phyloP scores from a whole-genome alignment of 805 yeast genomes.

The Millerozyma miso region DNA sequence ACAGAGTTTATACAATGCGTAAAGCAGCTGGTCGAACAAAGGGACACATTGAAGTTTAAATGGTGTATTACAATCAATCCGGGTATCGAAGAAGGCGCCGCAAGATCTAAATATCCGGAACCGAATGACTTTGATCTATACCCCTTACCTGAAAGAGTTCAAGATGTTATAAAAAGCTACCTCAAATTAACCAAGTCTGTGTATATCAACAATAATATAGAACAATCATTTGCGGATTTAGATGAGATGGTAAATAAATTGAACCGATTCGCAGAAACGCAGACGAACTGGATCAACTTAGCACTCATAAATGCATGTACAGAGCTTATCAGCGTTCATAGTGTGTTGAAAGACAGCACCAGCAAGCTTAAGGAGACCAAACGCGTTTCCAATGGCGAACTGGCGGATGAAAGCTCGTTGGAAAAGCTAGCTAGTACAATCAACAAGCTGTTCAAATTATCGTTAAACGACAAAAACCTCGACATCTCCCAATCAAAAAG shows the following conservation, averaged over 20 bases:
- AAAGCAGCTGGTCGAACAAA: conserved; percentile 13
- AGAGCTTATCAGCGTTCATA: conserved; percentile 38
- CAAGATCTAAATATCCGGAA: conserved; percentile 27
- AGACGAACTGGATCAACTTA: conserved; percentile 49
- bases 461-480: conserved; percentile 74
- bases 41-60: conserved; percentile 16
- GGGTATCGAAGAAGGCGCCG: conserved; percentile 23
- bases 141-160: conserved; percentile 33
- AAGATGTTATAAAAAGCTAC: conserved; percentile 28
- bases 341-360: conserved; percentile 27
- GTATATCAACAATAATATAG: conserved; percentile 28
- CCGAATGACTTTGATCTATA: conserved; percentile 40
- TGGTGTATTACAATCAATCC: conserved; percentile 34
- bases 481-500: conserved; percentile 47
- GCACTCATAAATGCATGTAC: conserved; percentile 39
- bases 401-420: conserved; percentile 20
- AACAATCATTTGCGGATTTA: conserved; percentile 27
- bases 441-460: conserved; percentile 69
- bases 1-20: conserved; percentile 20
- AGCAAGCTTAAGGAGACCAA: conserved; percentile 20
- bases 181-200: conserved; percentile 32
- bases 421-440: conserved; percentile 61
- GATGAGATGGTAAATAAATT: conserved; percentile 42
- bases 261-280: conserved; percentile 51
- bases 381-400: conserved; percentile 15